Evolutionary conservation across 257 asterid species (phyloP), one percentile per base, ranked within the genome.

Genomic region (Catharanthus roseus): DNA sequence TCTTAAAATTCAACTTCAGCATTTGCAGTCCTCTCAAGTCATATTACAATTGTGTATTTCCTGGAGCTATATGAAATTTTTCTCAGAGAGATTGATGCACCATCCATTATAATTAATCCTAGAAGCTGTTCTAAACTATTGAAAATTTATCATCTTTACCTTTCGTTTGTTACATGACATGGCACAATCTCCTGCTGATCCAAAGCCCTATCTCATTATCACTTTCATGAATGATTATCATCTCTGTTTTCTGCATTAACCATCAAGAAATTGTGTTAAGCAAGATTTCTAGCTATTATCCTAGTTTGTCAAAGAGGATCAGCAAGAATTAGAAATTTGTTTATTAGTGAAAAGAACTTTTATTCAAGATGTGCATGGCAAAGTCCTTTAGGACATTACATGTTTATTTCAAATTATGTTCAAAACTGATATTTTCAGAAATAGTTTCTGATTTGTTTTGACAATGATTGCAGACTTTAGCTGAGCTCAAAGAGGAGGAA

Each of bases 401-500:
- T 8, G 18, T 10, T 62, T 34, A 62, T 62, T 62, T 0, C 47
- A 39, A 62, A 61, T 61, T 34, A 18, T 8, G 47, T n/a, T 3
- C 5, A 7, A 19, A 7, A 19, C 7, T 2, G 28, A 62, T 34
- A 62, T 21, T 24, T 62, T 15, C n/a, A 33, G 16, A 19, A 6
- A 33, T 38, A 26, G 66, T 49, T 47, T 50, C 19, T 62, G 53
- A 41, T 5, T 26, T 67, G 65, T 38, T 75, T 67, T 39, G 6
- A 39, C 19, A 61, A 51, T 58, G 50, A 19, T 73, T 67, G 31
- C 90, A 91, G 97, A 87, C 90, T 38, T 74, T 85, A 68, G 80
- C 87, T 13, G 89, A 91, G 75, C 91, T 91, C 45, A 87, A 70
- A 79, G 87, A 84, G 26, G 91, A 85, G 69, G 96, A 87, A 54